Conservation (phyloP, 2,329 filamentous ascomycete species). For the Trichoderma breve region DNA sequence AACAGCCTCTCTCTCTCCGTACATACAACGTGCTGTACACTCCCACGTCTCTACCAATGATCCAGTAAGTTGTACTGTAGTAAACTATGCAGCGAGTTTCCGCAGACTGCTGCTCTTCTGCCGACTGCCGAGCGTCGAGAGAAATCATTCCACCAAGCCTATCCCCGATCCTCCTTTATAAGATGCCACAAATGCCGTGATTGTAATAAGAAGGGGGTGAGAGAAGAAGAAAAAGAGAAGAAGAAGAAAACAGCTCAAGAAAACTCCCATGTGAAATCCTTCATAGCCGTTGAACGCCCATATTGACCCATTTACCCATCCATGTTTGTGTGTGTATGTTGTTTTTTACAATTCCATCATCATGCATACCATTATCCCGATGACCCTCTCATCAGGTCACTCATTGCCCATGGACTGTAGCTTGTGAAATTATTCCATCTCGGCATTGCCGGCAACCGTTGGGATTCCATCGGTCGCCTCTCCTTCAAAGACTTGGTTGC, state of each 20-base stretch:
- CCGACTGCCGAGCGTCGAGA: background rate
- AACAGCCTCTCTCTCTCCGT: background rate
- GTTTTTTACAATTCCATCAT: slow-evolving; percentile 10
- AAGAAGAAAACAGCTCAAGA: slow-evolving; percentile 33
- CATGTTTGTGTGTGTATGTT: slow-evolving; percentile 10
- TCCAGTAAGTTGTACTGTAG: background rate
- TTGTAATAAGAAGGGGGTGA: background rate
- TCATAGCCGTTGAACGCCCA: slow-evolving; percentile 38
- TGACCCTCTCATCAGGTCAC: background rate
- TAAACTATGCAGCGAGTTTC: background rate
- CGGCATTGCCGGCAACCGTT: slow-evolving; percentile 42
- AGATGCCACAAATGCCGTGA: background rate
- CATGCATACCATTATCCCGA: slow-evolving; percentile 10
- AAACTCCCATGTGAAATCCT: slow-evolving; percentile 29
- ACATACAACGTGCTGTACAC: background rate
- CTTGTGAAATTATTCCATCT: slow-evolving; percentile 38
- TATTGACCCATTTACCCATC: slow-evolving; percentile 26
- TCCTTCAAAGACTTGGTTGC: slow-evolving; percentile 50
- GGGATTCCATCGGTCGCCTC: slow-evolving; percentile 53
- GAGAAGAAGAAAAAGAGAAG: background rate
- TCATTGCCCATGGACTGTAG: background rate
- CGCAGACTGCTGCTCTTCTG: background rate
- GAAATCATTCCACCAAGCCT: background rate
- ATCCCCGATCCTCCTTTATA: background rate
- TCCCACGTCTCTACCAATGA: background rate